Base-by-base conservation (phyloP, 179 eudicot genomes). In the Dionaea muscipula region DNA sequence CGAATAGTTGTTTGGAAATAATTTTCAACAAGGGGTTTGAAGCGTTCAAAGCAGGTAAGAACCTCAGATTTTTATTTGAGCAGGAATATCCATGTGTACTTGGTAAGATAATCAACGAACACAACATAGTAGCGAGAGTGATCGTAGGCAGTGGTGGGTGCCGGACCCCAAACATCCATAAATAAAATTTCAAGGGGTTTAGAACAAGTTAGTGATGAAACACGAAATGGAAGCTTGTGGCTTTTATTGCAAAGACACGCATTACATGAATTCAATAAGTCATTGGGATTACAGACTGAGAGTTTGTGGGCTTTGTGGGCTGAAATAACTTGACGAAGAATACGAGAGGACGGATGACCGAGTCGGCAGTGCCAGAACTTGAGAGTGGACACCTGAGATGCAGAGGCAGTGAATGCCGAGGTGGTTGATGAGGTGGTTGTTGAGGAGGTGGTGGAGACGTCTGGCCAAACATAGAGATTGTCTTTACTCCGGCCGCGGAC, bases 121-220 rank as follows among this genome's bases (percentile, higher is more conserved):
- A 56, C 16, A 10, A 26, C 26, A 9, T 63, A 64, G n/a, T 64
- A 55, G 14, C 22, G 55, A 14, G 47, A 21, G 10, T 47, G 50
- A 51, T 61, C 40, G 2, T 1, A 2, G 11, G 56, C 35, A 0
- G 31, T 12, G 10, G 17, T 4, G 0, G 50, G 50, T 0, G 38
- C 24, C 2, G 39, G 45, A 9, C 57, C 21, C 64, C 64, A 60
- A 17, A 60, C 40, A 60, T 60, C 64, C 0, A 20, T 12, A 19
- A 7, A 60, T 5, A 51, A 16, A 1, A 51, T 3, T 13, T 51
- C 50, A 25, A 60, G n/a, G 9, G 25, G 40, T 13, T 19, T 1
- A 3, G 19, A 0, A 0, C 43, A 26, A 0, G 4, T 10, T 2
- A 36, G 7, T 0, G 20, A 3, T 14, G 26, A 35, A 1, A 2